A percentile compares a stretch with the other conserved stretches of the same genome.
phyloP scores from a whole-genome alignment of 2,329 filamentous ascomycete species.

The Phyllosticta capitalensis region DNA sequence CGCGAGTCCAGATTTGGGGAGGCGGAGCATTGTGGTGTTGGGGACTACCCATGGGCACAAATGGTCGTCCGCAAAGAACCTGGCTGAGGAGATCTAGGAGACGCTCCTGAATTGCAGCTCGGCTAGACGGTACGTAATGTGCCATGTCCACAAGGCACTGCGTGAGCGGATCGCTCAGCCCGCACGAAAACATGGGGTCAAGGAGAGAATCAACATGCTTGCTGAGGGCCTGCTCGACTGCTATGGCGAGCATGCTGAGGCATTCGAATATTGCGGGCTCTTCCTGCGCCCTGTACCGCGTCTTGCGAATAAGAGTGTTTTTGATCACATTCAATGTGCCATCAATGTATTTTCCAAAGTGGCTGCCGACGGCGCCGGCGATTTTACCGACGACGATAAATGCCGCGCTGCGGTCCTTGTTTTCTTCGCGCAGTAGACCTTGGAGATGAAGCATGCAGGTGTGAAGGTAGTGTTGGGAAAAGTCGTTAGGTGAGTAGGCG shows the following conservation, averaged over 20 bases:
- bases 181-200: conserved; percentile 94
- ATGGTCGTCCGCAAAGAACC: conserved; percentile 84
- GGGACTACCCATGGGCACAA: conserved; percentile 84
- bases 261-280: conserved; percentile 86
- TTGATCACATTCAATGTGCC: conserved; percentile 88
- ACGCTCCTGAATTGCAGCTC: conserved; percentile 85
- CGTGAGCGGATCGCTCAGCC: conserved; percentile 84
- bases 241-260: conserved; percentile 90
- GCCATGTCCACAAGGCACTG: conserved; percentile 97
- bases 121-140: conserved; percentile 93
- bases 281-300: conserved; percentile 46
- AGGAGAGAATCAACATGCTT: conserved; percentile 96
- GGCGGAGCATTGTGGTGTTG: conserved; percentile 67
- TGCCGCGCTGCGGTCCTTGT: conserved; percentile 81
- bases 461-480: conserved; percentile 78
- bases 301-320: conserved; percentile 77
- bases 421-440: conserved; percentile 81
- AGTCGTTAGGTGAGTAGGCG: conserved; percentile 84
- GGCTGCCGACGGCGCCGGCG: conserved; percentile 89
- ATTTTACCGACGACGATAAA: conserved; percentile 95
- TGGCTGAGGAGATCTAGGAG: conserved; percentile 90
- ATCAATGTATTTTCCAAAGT: conserved; percentile 90
- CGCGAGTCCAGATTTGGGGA: conserved; percentile 75
- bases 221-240: conserved; percentile 90
- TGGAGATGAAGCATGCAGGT: conserved; percentile 97